Conservation (phyloP, 2,329 filamentous ascomycete species). For the Aspergillus texensis region DNA sequence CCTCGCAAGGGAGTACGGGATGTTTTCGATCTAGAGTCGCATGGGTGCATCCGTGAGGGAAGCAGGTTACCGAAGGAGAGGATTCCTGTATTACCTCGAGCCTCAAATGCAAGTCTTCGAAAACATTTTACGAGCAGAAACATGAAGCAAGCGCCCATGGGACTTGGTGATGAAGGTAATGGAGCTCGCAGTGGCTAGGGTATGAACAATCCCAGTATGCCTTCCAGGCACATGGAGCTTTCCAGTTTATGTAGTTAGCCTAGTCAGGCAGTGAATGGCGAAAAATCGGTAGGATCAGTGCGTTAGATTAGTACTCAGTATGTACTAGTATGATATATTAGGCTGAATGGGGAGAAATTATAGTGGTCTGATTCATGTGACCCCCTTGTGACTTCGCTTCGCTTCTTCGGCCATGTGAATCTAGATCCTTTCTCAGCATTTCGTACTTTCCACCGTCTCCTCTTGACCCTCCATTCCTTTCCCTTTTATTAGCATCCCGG, state of each 20-base stretch:
- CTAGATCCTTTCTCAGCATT: neutral
- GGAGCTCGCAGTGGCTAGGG: neutral
- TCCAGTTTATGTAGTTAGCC: neutral
- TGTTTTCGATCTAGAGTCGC: slow-evolving; percentile 24
- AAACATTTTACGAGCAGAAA: neutral
- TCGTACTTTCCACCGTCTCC: neutral
- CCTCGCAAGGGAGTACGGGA: slow-evolving; percentile 22
- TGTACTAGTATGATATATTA: neutral
- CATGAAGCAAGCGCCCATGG: neutral
- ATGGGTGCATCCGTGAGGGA: slow-evolving; percentile 1
- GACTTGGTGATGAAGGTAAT: neutral
- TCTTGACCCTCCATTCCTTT: neutral
- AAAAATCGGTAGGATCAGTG: neutral
- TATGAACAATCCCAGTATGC: neutral
- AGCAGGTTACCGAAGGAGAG: slow-evolving; percentile 4
- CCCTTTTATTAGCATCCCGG: neutral
- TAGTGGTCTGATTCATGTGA: neutral
- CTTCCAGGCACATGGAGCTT: neutral
- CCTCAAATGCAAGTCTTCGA: slow-evolving; percentile 21
- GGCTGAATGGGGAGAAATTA: neutral
- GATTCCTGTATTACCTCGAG: slow-evolving; percentile 26
- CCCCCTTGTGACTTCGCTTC: neutral
- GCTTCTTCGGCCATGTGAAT: neutral
- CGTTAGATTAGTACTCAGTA: neutral
- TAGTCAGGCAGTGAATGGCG: neutral